These are phyloP conservation scores for Candida tammaniensis DNA, from an alignment of 805 yeast species.

Conservation along the genomic window DNA sequence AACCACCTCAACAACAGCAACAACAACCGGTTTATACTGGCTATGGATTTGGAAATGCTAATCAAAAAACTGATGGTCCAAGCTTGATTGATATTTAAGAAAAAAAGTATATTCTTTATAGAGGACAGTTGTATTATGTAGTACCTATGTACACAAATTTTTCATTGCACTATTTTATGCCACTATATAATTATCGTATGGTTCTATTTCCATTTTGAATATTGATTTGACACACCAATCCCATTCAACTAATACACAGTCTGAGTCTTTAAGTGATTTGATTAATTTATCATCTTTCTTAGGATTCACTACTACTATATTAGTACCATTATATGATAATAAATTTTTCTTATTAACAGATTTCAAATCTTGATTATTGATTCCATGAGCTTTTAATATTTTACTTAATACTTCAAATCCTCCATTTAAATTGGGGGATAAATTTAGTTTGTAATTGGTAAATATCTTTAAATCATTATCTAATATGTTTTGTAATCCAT, in stretches of 20 bases:
- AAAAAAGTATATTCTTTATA: too few species aligned
- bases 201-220: conserved; percentile 41
- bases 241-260: conserved; percentile 49
- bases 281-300: conserved; percentile 35
- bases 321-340: conserved; percentile 24
- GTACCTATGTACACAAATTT: neutral
- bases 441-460: conserved; percentile 45
- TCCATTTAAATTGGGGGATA: conserved; percentile 59
- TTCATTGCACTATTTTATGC: conserved; percentile 1
- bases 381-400: conserved; percentile 63
- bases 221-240: conserved; percentile 61
- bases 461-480: conserved; percentile 37
- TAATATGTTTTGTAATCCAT: conserved; percentile 17
- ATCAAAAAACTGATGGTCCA: conserved; percentile 43
- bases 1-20: conserved; percentile 27
- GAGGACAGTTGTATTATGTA: neutral
- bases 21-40: conserved; percentile 69
- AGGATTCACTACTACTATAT: conserved; percentile 25
- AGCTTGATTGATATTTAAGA: conserved; percentile 45
- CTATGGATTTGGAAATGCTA: conserved; percentile 85
- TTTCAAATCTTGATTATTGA: conserved; percentile 15
- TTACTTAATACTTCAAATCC: conserved; percentile 54
- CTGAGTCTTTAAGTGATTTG: conserved; percentile 17
- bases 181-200: conserved; percentile 17
- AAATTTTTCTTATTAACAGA: conserved; percentile 12